Evolutionary conservation across 108 stramenopile genomes (phyloP), one percentile per base, ranked within the genome.

Genomic region (Cyclotella cryptica): DNA sequence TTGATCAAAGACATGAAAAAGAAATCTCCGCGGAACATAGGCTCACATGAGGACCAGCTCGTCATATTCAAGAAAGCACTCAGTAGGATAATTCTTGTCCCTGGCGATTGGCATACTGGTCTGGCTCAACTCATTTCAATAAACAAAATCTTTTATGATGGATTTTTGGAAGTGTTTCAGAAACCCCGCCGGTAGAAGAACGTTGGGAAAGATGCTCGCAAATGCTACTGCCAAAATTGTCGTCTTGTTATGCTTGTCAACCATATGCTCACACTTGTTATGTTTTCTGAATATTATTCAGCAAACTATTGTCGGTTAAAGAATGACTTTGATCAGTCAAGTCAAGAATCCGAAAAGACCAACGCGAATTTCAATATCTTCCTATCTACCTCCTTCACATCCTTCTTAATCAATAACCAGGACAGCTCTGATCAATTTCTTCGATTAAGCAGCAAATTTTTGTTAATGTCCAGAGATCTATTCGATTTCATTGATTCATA

Each of bases 71-170:
- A 49, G 27, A 30, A 51, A 18, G 46, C 67, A 21, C 10, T 68
- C 12, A 47, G 22, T 1, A n/a, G 49, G 6, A 28, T 68, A 21
- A 28, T 68, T 46, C 30, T 47, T 14, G 24, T 68, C 0, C 67
- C 67, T 19, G 67, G 67, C 12, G 47, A 68, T 46, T 68, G 67
- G 67, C 67, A 68, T 11, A 57, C 54, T 19, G 69, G 69, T 18
- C 40, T 70, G 28, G 39, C 39, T 8, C 40, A 22, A 35, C 10
- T 39, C 0, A 21, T 28, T 12, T 27, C 54, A 17, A 55, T 57
- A 15, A 39, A 41, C 17, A 70, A 57, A 40, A n/a, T 41, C 27
- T 57, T 27, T 53, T 57, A 29, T 18, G 54, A 27, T 29, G 54
- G 40, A 4, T 57, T 57, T 40, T 15, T 70, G 4, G 30, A 57